Evolutionary conservation across 345 rosid genomes (phyloP).

Genomic region (Erodium maritimum): DNA sequence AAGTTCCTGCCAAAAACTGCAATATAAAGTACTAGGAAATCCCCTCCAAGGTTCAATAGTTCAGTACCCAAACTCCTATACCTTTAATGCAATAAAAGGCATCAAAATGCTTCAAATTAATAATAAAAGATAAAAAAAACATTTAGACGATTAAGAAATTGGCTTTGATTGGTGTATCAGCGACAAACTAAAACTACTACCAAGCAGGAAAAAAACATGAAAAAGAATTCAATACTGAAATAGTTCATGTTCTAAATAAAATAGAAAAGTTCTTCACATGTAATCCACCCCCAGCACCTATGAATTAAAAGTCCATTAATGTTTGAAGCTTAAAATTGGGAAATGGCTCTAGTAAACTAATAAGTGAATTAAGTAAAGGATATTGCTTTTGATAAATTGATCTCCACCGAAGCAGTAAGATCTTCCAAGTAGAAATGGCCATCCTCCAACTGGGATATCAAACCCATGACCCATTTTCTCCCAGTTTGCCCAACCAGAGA

Average conservation of each 20-base stretch:
- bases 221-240: neutral
- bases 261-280: neutral
- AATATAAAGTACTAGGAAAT: no score
- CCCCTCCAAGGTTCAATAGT: no score
- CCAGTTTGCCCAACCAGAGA: slow-evolving; percentile 64
- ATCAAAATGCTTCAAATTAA: no score
- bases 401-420: slow-evolving; percentile 85
- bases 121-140: no score
- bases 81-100: no score
- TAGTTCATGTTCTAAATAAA: neutral
- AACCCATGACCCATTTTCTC: slow-evolving; percentile 90
- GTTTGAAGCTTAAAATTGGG: slow-evolving; percentile 1
- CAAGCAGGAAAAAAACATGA: neutral
- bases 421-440: slow-evolving; percentile 92
- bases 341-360: neutral
- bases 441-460: slow-evolving; percentile 94
- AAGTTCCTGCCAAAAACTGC: no score
- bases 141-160: no score
- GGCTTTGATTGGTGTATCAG: no score
- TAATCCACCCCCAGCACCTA: neutral
- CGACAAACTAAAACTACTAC: no score
- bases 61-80: no score
- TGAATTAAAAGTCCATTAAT: neutral
- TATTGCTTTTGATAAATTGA: slow-evolving; percentile 82
- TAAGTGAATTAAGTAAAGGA: slow-evolving; percentile 38